Evolutionary conservation across 2,329 filamentous ascomycete genomes (phyloP).

Genomic region (Phoma herbarum): DNA sequence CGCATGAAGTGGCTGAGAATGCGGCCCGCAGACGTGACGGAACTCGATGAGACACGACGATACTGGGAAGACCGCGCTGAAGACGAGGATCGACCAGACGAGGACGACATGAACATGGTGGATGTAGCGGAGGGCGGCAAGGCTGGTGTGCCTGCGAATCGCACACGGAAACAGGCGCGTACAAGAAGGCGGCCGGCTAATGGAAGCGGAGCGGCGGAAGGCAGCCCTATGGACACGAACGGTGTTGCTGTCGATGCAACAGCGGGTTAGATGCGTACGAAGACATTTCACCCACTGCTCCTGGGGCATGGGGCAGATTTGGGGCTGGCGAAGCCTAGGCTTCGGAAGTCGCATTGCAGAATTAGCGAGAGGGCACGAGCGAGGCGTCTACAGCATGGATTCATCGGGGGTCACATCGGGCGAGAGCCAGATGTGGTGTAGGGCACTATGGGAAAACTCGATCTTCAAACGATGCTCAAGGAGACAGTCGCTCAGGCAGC

Average conservation of each 20-base stretch:
- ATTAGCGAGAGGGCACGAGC: background rate
- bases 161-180: constrained; percentile 51
- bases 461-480: background rate
- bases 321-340: background rate
- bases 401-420: background rate
- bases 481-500: background rate
- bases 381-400: background rate
- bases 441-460: background rate
- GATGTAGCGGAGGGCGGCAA: constrained; percentile 47
- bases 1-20: constrained; percentile 96
- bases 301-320: background rate
- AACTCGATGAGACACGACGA: constrained; percentile 76
- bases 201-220: constrained; percentile 37
- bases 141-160: constrained; percentile 33
- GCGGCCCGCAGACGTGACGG: constrained; percentile 79
- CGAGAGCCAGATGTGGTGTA: background rate
- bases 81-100: constrained; percentile 48
- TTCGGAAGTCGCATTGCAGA: background rate
- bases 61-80: constrained; percentile 58
- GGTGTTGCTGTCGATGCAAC: constrained; percentile 46
- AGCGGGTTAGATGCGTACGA: constrained; percentile 27
- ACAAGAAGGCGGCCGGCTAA: constrained; percentile 49
- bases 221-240: constrained; percentile 54
- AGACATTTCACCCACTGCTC: background rate
- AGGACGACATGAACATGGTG: constrained; percentile 52